Percentiles rank a stretch among this genome's conserved stretches.
Evolutionary conservation across 495 filamentous ascomycete genomes (phyloP).

Genomic region (Penicillium cosmopolitanum): DNA sequence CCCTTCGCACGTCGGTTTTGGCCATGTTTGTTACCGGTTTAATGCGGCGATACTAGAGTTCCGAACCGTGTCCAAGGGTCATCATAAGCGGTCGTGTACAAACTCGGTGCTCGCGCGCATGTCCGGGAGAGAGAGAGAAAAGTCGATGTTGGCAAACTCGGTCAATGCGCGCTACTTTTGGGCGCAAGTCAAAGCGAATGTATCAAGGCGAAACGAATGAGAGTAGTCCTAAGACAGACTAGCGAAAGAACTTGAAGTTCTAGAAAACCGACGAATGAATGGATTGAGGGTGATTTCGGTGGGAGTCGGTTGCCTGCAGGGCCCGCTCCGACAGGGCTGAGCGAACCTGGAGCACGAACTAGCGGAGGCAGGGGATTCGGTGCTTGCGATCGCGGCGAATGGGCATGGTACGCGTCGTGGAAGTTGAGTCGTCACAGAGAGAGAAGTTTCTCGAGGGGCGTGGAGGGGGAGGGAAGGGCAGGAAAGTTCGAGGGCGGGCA

Average conservation of each 20-base stretch:
- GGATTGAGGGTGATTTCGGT: constrained; percentile 15
- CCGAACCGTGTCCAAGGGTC: constrained; percentile 17
- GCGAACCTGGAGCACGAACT: constrained; percentile 14
- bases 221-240: background rate
- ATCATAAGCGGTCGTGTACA: constrained; percentile 22
- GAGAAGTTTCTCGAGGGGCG: background rate
- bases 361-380: constrained; percentile 11
- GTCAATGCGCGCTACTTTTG: constrained; percentile 5
- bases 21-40: constrained; percentile 60
- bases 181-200: constrained; percentile 8
- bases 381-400: constrained; percentile 5
- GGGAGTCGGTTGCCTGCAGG: constrained; percentile 26
- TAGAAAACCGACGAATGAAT: constrained; percentile 1
- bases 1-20: constrained; percentile 69
- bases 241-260: background rate
- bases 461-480: constrained; percentile 9
- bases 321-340: constrained; percentile 24
- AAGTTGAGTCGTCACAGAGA: background rate
- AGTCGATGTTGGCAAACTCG: background rate
- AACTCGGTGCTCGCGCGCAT: constrained; percentile 21
- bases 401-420: constrained; percentile 8
- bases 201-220: constrained; percentile 3
- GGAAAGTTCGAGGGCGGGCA: constrained; percentile 1
- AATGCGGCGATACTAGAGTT: constrained; percentile 12
- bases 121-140: constrained; percentile 13